Conservation (phyloP, 148 eudicot species). For the Beta vulgaris region DNA sequence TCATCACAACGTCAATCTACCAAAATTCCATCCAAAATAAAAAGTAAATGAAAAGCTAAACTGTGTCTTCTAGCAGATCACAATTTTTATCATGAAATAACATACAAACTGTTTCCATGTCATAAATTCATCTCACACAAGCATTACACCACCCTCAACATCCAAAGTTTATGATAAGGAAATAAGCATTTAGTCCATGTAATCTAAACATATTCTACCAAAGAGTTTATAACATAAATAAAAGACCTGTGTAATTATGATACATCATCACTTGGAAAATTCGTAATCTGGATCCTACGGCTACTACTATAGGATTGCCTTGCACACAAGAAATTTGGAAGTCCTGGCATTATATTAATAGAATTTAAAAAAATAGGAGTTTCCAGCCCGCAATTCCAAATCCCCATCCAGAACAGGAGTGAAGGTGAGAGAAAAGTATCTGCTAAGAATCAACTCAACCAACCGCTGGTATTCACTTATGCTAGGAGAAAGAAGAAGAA, state of each 20-base stretch:
- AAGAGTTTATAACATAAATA: background rate
- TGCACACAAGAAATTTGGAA: background rate
- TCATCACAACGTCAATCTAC: background rate
- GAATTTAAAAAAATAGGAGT: background rate
- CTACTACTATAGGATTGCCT: background rate
- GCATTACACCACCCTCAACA: background rate
- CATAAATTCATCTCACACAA: background rate
- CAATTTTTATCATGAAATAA: background rate
- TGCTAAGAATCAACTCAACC: too few species aligned
- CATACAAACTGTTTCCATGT: background rate
- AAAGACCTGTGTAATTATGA: background rate
- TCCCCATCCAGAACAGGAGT: background rate
- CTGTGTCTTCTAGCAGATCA: background rate
- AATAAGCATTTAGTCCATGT: background rate
- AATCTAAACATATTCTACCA: background rate
- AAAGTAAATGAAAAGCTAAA: background rate
- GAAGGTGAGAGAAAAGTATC: too few species aligned
- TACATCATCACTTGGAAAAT: background rate
- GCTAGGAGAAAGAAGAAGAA: too few species aligned
- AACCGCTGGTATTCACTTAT: too few species aligned
- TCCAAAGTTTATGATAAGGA: background rate
- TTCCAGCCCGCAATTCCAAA: background rate
- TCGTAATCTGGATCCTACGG: background rate
- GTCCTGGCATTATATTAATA: background rate
- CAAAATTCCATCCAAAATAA: constrained; percentile 3